Evolutionary conservation across 345 rosid species (phyloP), one percentile per base, ranked within the genome.

Genomic region (Eucalyptus grandis): DNA sequence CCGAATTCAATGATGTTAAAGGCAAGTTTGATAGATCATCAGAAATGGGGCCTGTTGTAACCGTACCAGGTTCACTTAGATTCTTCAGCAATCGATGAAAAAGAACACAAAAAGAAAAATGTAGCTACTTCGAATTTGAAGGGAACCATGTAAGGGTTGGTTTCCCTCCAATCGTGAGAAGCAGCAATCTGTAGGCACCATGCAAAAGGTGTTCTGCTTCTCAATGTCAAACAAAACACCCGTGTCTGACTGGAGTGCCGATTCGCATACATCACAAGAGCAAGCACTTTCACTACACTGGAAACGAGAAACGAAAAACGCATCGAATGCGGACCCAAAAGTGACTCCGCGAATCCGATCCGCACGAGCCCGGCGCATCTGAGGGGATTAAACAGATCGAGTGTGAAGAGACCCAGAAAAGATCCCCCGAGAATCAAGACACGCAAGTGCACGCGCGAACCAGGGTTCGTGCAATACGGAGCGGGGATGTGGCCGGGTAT

Each of bases 131-230:
- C 83, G 40, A 72, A 72, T 72, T 72, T 72, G 83, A 72, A 72
- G 83, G 83, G 83, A 72, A 37, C 83, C 46, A 21, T 94, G 93
- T 90, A 2, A 94, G 90, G 3, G 97, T 88, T 26, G 92, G 24
- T 3, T 3, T 19, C 56, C 88, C 54, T 40, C 88, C 92, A 72
- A 37, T 72, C 83, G 83, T 72, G 83, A 37, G 83, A 10, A 72
- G 83, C 83, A 37, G 17, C 56, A 37, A 51, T n/a, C 87, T 86
- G 43, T 86, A 86, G 87, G 87, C 87, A 86, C 87, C 87, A 86
- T 86, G 87, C 88, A 86, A 86, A 86, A 86, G 88, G 88, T 31
- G 62, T 34, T 58, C 22, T 54, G 65, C 88, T 86, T 86, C 60
- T 86, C 58, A 27, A 30, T 14, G 56, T 49, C 56, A 19, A 37